phyloP scores from a whole-genome alignment of 306 rosid species.

The Mucuna pruriens region DNA sequence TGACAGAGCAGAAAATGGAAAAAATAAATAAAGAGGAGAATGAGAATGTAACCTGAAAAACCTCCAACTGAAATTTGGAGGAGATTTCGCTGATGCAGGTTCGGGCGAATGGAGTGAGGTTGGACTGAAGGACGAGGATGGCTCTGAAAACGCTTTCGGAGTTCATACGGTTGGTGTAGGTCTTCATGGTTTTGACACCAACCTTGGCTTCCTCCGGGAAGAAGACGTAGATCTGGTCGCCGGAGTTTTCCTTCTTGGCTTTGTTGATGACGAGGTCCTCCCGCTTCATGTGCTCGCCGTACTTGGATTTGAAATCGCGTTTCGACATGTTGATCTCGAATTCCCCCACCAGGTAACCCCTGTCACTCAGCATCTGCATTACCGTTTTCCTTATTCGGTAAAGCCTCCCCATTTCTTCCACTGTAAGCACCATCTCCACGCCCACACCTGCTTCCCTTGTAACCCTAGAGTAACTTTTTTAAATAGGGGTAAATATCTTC shows the following conservation, averaged over 20 bases:
- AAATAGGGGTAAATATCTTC: too few relatives aligned
- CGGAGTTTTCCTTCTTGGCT: constrained; percentile 49
- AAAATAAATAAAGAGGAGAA: neutral
- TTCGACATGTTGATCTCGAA: constrained; percentile 63
- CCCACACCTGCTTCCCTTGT: too few relatives aligned
- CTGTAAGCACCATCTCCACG: constrained; percentile 67
- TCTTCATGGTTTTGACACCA: constrained; percentile 60
- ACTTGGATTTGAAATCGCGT: constrained; percentile 51
- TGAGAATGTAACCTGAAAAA: constrained; percentile 58
- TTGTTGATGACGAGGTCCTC: constrained; percentile 72
- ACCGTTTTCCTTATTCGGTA: constrained; percentile 60
- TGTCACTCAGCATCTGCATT: constrained; percentile 75
- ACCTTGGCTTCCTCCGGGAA: constrained; percentile 76
- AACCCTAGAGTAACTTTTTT: too few relatives aligned
- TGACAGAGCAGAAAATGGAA: neutral
- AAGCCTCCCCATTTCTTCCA: constrained; percentile 56
- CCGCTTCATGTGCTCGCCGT: constrained; percentile 59
- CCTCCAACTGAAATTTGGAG: constrained; percentile 66
- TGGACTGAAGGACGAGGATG: constrained; percentile 64
- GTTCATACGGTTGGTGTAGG: constrained; percentile 68
- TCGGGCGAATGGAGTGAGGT: constrained; percentile 61
- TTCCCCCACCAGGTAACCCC: constrained; percentile 61
- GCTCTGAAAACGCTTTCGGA: constrained; percentile 70
- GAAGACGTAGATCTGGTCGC: constrained; percentile 71
- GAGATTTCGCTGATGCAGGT: constrained; percentile 52